Evolutionary conservation across 768 basidiomycete genomes (phyloP), one percentile per base, ranked within the genome.

Genomic region (Amanita rubescens): DNA sequence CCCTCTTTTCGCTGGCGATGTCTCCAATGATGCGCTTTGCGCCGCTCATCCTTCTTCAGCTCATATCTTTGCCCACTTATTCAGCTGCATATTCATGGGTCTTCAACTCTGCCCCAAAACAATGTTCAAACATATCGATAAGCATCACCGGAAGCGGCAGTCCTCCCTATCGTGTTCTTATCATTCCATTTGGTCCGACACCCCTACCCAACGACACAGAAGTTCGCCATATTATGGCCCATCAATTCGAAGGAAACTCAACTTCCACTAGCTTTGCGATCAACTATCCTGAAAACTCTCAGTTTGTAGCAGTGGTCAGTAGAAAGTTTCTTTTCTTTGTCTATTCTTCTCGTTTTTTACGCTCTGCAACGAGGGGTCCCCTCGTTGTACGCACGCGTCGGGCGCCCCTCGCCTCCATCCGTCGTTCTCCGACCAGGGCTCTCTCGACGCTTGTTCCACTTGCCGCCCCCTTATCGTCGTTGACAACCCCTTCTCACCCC

Each of bases 251-350:
- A 17, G 75, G 66, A 24, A 60, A 65, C 22, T 63, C 66, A 5
- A 70, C 63, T 2, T 69, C 72, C 20, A 59, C 79, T 25, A 72
- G 65, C 34, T 84, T 90, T 64, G 67, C 77, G 62, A 74, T 89
- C 49, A 76, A 74, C 25, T 90, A 77, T 62, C 88, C 88, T 0
- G 72, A 67, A 45, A 74, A 80, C 62, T 85, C 86, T 3, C 82
- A 87, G 60, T 83, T 91, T 51, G 85, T 90, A 22, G 81, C 84
- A 4, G 83, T 89, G 61, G 87, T 88, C 60, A 69, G 85, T 47
- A 27, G 53, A 32, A 17, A 27, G 25, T 52, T 53, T 49, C 32
- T 39, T 52, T 17, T 37, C 27, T 24, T 19, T 42, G 11, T 22
- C 9, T 38, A 5, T 33, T 25, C 22, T 22, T 37, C 24, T 24